A percentile compares a stretch with the other conserved stretches of the same genome.
phyloP scores from a whole-genome alignment of 2,329 filamentous ascomycete species.

The Paradendryphiella salina region DNA sequence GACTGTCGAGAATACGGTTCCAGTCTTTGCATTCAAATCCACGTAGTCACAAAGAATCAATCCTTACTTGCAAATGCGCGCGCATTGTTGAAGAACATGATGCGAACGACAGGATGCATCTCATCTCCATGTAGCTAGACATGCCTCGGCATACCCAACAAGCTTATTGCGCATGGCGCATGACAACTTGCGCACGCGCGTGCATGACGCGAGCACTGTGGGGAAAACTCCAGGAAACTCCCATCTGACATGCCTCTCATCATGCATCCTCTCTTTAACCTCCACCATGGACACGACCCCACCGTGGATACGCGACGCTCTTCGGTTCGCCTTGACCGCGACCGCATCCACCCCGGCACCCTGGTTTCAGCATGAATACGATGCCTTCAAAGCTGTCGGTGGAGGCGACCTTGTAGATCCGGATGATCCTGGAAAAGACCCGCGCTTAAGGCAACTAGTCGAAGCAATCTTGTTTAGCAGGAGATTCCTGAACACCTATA shows the following conservation, averaged over 20 bases:
- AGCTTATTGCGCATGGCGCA: constrained; percentile 21
- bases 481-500: constrained; percentile 47
- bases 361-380: constrained; percentile 14
- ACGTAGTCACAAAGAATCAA: too few species aligned
- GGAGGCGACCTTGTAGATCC: constrained; percentile 26
- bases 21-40: too few species aligned
- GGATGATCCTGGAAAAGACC: constrained; percentile 43
- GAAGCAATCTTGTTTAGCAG: constrained; percentile 47
- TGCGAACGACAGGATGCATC: background rate
- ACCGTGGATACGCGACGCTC: constrained; percentile 28
- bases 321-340: constrained; percentile 31
- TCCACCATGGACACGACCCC: constrained; percentile 13
- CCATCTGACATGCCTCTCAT: constrained; percentile 14
- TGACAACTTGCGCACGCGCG: constrained; percentile 8
- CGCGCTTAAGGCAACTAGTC: constrained; percentile 42
- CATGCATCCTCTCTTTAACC: constrained; percentile 1
- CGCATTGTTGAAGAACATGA: background rate
- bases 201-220: constrained; percentile 18
- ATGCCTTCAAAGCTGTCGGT: constrained; percentile 7
- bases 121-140: constrained; percentile 10
- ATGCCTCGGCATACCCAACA: constrained; percentile 9
- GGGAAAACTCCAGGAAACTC: constrained; percentile 6
- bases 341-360: constrained; percentile 28
- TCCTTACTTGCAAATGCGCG: too few species aligned
- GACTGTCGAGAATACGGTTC: background rate